Conservation (phyloP, 768 basidiomycete genomes). For the Pleurotus sapidus region DNA sequence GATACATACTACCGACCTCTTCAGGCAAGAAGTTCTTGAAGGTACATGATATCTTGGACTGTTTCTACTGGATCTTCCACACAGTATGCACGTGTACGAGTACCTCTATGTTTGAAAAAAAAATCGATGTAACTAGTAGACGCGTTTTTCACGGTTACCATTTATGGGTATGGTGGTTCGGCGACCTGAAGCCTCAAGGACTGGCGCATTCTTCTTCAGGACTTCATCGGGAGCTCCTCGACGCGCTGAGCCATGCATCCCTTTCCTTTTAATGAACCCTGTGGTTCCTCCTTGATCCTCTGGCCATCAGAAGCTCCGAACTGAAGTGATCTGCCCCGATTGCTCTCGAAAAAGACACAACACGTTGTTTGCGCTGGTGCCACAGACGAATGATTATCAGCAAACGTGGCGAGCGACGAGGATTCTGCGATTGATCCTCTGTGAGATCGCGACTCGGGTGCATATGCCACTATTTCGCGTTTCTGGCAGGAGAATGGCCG, state of each 20-base stretch:
- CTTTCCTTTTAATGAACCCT: neutral
- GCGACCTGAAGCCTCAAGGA: neutral
- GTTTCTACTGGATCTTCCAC: neutral
- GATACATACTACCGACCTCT: neutral
- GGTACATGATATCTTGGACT: neutral
- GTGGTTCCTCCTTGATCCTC: neutral
- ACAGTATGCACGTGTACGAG: neutral
- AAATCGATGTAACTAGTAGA: neutral
- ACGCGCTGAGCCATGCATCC: neutral
- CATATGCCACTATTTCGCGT: neutral
- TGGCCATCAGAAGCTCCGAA: neutral
- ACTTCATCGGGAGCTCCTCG: neutral
- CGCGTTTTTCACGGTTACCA: neutral
- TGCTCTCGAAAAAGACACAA: neutral
- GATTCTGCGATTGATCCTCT: conserved; percentile 3
- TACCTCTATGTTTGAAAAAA: neutral
- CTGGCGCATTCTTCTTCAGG: neutral
- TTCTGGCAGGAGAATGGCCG: neutral
- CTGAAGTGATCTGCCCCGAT: conserved; percentile 1
- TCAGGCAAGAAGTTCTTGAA: neutral
- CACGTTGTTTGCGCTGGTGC: neutral
- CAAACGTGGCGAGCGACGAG: neutral
- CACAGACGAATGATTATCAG: neutral
- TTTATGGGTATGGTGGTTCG: neutral
- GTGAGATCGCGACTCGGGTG: neutral